phyloP scores from a whole-genome alignment of 345 rosid genomes.

The Euclidium syriacum region DNA sequence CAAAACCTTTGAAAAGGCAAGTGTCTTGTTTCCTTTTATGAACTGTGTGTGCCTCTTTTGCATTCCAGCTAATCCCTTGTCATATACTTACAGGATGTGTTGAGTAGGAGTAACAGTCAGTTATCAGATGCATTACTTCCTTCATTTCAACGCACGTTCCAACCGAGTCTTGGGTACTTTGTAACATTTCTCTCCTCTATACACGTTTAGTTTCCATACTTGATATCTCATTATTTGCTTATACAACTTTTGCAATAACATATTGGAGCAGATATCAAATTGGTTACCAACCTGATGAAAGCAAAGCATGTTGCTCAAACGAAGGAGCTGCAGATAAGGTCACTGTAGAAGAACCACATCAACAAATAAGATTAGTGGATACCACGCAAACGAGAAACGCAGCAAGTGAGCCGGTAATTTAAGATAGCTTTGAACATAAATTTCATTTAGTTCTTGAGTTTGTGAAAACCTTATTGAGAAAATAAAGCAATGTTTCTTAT shows the following conservation, averaged over 20 bases:
- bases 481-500: neutral
- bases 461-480: neutral
- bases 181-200: conserved; percentile 17
- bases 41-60: conserved; percentile 10
- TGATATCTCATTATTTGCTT: conserved; percentile 23
- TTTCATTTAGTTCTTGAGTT: neutral
- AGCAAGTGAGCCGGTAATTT: conserved; percentile 7
- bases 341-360: neutral
- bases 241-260: conserved; percentile 10
- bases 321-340: neutral
- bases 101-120: conserved; percentile 13
- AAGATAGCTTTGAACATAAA: neutral
- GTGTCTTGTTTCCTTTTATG: conserved; percentile 30
- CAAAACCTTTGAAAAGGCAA: conserved; percentile 31
- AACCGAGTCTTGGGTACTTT: conserved; percentile 10
- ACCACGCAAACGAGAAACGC: neutral
- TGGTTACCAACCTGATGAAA: neutral
- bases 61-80: neutral
- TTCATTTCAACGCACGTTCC: conserved; percentile 1
- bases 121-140: neutral
- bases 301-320: neutral
- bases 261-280: conserved; percentile 21
- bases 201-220: conserved; percentile 1
- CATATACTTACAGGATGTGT: conserved; percentile 12
- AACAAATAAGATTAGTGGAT: neutral